These are phyloP conservation scores for Fraxinus excelsior DNA, from an alignment of 257 asterid genomes.

Conservation along the genomic window DNA sequence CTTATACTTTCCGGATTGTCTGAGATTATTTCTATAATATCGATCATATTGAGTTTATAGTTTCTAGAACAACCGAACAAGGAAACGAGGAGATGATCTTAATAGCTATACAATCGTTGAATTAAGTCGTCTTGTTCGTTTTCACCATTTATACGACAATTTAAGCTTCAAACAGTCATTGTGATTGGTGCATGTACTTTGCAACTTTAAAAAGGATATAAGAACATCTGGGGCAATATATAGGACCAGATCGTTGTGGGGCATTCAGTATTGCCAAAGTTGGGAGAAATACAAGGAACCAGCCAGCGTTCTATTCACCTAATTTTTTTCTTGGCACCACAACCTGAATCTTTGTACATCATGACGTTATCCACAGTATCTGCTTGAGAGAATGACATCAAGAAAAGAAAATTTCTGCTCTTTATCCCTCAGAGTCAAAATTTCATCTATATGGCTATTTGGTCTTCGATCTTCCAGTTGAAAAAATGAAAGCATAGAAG, in stretches of 20 bases:
- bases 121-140: not conserved
- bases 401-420: too few relatives aligned
- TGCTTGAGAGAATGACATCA: too few relatives aligned
- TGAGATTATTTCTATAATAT: too few relatives aligned
- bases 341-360: not conserved
- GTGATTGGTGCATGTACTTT: slow-evolving; percentile 4
- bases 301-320: not conserved
- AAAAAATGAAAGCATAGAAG: too few relatives aligned
- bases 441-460: too few relatives aligned
- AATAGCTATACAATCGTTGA: not conserved
- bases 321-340: not conserved
- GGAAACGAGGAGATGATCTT: not conserved
- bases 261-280: slow-evolving; percentile 1
- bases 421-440: not conserved
- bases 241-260: slow-evolving; percentile 14
- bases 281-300: slow-evolving; percentile 10
- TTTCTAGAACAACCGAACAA: not conserved
- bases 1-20: too few relatives aligned
- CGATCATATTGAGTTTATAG: not conserved
- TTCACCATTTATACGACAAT: not conserved
- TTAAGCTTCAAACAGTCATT: not conserved
- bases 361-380: not conserved
- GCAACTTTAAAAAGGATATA: not conserved
- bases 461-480: too few relatives aligned
- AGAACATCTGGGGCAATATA: not conserved